Percentiles rank a stretch among this genome's conserved stretches.
Conservation (phyloP, 2,329 filamentous ascomycete species). For the Paraphoma chrysanthemicola region DNA sequence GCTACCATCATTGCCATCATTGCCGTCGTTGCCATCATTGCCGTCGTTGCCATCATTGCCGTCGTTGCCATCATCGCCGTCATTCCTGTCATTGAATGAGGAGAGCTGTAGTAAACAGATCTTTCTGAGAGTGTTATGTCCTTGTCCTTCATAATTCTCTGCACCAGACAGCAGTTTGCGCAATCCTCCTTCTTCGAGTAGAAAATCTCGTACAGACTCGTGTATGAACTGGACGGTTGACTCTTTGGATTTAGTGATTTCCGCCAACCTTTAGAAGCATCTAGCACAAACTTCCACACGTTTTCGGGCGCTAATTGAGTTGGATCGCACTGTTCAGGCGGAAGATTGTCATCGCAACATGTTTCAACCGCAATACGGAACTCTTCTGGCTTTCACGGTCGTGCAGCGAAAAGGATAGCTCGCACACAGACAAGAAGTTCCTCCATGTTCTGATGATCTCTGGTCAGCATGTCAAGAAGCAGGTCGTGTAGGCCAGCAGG, state of each 20-base stretch:
- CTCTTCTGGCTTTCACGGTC: slow-evolving; percentile 18
- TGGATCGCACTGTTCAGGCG: not conserved
- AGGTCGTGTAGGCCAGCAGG: not conserved
- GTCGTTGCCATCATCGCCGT: no score
- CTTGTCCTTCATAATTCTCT: not conserved
- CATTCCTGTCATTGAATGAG: not conserved
- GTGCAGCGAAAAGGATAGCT: not conserved
- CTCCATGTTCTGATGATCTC: not conserved
- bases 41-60: not conserved
- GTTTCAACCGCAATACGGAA: slow-evolving; percentile 1
- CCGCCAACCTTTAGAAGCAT: slow-evolving; percentile 5
- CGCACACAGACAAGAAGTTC: not conserved
- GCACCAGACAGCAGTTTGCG: not conserved
- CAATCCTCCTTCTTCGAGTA: slow-evolving; percentile 2
- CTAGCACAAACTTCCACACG: not conserved
- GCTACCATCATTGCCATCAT: not conserved
- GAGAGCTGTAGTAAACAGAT: not conserved
- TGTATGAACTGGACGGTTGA: slow-evolving; percentile 7
- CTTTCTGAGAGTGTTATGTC: not conserved
- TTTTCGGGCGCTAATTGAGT: not conserved
- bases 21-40: not conserved
- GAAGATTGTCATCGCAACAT: not conserved
- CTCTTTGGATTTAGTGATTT: slow-evolving; percentile 1
- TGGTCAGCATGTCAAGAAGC: not conserved
- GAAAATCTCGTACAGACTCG: slow-evolving; percentile 7